These are phyloP conservation scores for Starmerella roubikii DNA, from an alignment of 805 yeast species.

Conservation along the genomic window DNA sequence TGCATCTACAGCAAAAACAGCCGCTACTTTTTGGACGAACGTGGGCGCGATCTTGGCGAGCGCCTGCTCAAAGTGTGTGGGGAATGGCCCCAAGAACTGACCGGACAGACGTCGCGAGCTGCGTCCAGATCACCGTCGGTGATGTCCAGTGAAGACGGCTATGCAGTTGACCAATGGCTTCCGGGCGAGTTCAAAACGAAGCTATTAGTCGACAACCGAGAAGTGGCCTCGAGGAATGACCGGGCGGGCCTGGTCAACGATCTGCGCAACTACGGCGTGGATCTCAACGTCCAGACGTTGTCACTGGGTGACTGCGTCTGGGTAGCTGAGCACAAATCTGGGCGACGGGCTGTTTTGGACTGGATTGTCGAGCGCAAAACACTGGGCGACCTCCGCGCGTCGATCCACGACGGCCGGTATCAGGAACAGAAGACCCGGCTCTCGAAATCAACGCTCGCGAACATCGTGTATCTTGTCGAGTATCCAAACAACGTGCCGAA, in stretches of 20 bases:
- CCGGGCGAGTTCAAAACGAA: constrained; percentile 44
- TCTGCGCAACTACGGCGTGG: constrained; percentile 36
- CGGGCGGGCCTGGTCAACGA: constrained; percentile 55
- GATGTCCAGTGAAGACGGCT: background rate
- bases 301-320: constrained; percentile 81
- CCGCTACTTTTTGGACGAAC: constrained; percentile 49
- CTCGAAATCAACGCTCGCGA: constrained; percentile 48
- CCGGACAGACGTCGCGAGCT: background rate
- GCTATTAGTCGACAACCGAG: constrained; percentile 68
- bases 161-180: constrained; percentile 38
- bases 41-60: constrained; percentile 51
- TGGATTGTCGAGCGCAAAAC: constrained; percentile 84
- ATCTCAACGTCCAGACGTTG: constrained; percentile 42
- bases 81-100: constrained; percentile 27
- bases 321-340: constrained; percentile 63
- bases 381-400: constrained; percentile 66
- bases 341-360: constrained; percentile 56
- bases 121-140: background rate
- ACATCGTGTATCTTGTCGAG: constrained; percentile 69
- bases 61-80: constrained; percentile 44
- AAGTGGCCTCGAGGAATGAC: constrained; percentile 52
- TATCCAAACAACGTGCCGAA: constrained; percentile 28
- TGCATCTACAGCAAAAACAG: constrained; percentile 35
- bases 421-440: constrained; percentile 75
- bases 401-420: constrained; percentile 80